A percentile compares a stretch with the other conserved stretches of the same genome.
phyloP scores from a whole-genome alignment of 345 rosid species.

The Clarkia xantiana region DNA sequence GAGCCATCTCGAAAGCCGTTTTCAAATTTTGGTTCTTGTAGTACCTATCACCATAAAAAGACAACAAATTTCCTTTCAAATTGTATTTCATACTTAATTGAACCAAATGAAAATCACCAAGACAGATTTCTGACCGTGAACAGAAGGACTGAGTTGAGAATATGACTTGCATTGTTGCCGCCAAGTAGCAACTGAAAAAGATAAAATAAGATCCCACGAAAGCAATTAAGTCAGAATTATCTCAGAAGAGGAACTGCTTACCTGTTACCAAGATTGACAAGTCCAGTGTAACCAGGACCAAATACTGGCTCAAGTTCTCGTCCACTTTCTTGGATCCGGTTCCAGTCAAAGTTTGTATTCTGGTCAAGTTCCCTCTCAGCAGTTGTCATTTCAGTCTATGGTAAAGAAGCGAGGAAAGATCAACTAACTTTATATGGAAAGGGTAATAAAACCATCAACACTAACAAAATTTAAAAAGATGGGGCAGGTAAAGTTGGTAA shows the following conservation, averaged over 20 bases:
- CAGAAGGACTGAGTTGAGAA: slow-evolving; percentile 64
- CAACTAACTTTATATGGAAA: no score
- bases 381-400: slow-evolving; percentile 96
- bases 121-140: slow-evolving; percentile 33
- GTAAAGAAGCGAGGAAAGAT: not conserved
- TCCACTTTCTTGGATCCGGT: slow-evolving; percentile 98
- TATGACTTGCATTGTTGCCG: slow-evolving; percentile 92
- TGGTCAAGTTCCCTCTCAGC: slow-evolving; percentile 99
- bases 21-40: slow-evolving; percentile 54
- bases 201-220: not conserved
- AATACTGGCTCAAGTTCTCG: slow-evolving; percentile 62
- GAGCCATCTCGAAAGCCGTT: slow-evolving; percentile 69
- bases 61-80: not conserved
- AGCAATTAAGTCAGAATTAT: not conserved
- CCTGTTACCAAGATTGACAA: slow-evolving; percentile 97
- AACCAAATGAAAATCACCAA: slow-evolving; percentile 3
- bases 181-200: slow-evolving; percentile 82
- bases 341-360: slow-evolving; percentile 94
- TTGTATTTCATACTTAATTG: not conserved
- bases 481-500: not conserved
- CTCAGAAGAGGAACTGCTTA: slow-evolving; percentile 14
- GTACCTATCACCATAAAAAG: slow-evolving; percentile 34
- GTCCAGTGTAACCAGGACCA: slow-evolving; percentile 98
- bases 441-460: no score
- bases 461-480: no score